phyloP scores from a whole-genome alignment of 202 grass and related monocot genomes.

The Alloteropsis angusta region DNA sequence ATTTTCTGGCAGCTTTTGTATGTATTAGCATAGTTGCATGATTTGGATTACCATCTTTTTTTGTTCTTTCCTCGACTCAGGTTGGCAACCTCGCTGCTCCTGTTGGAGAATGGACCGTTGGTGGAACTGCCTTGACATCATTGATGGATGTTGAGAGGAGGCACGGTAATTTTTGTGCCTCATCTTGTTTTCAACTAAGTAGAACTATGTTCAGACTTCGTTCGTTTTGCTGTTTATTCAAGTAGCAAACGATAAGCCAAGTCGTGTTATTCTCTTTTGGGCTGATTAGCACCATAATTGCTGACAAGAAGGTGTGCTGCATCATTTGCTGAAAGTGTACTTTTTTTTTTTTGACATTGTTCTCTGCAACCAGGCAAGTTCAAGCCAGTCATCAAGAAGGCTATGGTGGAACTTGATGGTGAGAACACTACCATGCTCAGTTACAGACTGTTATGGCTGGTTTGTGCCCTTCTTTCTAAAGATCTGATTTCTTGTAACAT shows the following conservation, averaged over 20 bases:
- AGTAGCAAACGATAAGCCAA: background rate
- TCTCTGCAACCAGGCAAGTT: constrained; percentile 53
- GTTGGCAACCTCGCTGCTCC: constrained; percentile 81
- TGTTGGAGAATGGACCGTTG: constrained; percentile 88
- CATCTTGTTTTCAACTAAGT: background rate
- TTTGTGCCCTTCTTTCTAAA: background rate
- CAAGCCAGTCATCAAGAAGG: constrained; percentile 99
- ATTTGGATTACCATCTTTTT: background rate
- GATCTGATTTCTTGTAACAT: background rate
- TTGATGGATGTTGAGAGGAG: constrained; percentile 99
- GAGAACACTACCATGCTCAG: background rate
- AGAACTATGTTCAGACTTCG: background rate
- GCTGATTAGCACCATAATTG: background rate
- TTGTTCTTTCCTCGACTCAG: constrained; percentile 27
- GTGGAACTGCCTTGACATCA: constrained; percentile 89
- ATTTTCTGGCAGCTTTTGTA: background rate
- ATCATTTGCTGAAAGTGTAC: background rate
- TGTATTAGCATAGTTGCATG: background rate
- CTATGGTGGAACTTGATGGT: constrained; percentile 99
- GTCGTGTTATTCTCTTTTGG: background rate
- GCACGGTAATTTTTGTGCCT: constrained; percentile 50
- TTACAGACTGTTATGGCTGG: background rate
- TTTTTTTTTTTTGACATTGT: background rate
- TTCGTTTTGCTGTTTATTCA: background rate
- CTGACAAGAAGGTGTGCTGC: background rate